Percentiles rank a stretch among this genome's conserved stretches.
These are phyloP conservation scores for Scorias spongiosa DNA, from an alignment of 2,329 filamentous ascomycete genomes.

Conservation along the genomic window DNA sequence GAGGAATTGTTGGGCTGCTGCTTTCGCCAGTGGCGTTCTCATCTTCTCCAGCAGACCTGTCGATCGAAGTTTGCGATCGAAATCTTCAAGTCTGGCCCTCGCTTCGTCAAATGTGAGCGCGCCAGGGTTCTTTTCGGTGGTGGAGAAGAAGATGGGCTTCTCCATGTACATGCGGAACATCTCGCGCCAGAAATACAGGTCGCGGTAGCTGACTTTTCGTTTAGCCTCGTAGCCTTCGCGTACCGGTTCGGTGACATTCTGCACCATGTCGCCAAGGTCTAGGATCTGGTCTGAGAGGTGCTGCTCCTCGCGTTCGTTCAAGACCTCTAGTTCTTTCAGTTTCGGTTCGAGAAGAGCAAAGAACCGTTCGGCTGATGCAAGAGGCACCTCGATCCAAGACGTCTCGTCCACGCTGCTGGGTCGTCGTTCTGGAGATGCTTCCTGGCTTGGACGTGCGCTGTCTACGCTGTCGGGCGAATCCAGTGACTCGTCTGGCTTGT, in stretches of 20 bases:
- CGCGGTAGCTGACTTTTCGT: conserved; percentile 24
- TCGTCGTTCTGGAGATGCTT: conserved; percentile 1
- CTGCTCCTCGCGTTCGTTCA: conserved; percentile 52
- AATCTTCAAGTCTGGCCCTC: conserved; percentile 52
- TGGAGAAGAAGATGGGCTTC: conserved; percentile 68
- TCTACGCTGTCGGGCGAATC: neutral
- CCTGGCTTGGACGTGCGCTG: conserved; percentile 1
- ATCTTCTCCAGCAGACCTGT: conserved; percentile 45
- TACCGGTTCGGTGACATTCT: conserved; percentile 48
- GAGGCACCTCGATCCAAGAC: conserved; percentile 51
- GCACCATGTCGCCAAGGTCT: conserved; percentile 48
- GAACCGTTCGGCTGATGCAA: conserved; percentile 65
- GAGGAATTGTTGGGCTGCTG: conserved; percentile 54
- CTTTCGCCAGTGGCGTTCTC: conserved; percentile 48
- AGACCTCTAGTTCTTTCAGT: conserved; percentile 49
- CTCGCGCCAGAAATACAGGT: conserved; percentile 61
- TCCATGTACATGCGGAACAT: conserved; percentile 74
- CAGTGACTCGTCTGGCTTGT: neutral
- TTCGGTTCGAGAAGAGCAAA: conserved; percentile 62
- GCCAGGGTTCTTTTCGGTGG: conserved; percentile 55
- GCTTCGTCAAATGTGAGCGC: conserved; percentile 51
- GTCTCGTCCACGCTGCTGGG: conserved; percentile 6
- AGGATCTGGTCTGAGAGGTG: conserved; percentile 49
- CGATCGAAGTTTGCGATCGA: conserved; percentile 50
- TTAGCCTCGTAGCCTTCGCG: conserved; percentile 30